Percentiles rank a stretch among this genome's conserved stretches.
These are phyloP conservation scores for Corrigiola litoralis DNA, from an alignment of 179 eudicot genomes.

Conservation along the genomic window DNA sequence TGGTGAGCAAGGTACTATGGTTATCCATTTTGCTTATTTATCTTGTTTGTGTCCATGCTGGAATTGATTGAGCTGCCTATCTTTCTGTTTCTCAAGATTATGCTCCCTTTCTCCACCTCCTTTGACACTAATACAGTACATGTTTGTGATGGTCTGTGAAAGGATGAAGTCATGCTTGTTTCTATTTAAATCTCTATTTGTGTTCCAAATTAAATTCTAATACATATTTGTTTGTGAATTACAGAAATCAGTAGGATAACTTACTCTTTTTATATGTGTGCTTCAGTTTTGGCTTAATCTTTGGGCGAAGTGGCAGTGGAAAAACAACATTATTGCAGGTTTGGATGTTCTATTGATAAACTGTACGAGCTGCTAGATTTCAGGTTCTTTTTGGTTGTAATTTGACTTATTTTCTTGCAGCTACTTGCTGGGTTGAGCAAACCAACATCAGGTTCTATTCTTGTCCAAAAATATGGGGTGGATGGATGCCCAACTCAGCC, in stretches of 20 bases:
- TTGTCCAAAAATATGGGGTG: conserved; percentile 55
- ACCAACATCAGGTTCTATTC: conserved; percentile 88
- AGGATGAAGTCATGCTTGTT: background rate
- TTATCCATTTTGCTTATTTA: background rate
- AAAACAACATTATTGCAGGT: conserved; percentile 97
- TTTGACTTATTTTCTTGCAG: conserved; percentile 33
- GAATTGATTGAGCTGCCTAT: background rate
- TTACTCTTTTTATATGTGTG: conserved; percentile 4
- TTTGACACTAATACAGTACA: background rate
- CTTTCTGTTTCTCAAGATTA: background rate
- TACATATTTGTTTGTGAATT: too few relatives aligned
- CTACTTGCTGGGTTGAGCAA: conserved; percentile 87
- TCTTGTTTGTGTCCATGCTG: background rate
- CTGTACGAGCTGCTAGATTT: background rate
- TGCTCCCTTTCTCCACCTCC: background rate
- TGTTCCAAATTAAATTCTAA: background rate
- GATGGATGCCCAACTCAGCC: conserved; percentile 51
- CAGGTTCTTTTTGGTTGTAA: background rate
- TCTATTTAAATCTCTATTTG: background rate
- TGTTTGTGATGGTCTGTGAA: background rate
- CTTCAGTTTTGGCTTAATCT: conserved; percentile 83
- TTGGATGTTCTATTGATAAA: background rate
- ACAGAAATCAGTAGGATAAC: too few relatives aligned
- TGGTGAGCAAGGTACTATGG: background rate
- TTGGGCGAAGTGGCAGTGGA: conserved; percentile 99